Evolutionary conservation across 2,329 filamentous ascomycete genomes (phyloP), one percentile per base, ranked within the genome.

Genomic region (Sporothrix brasiliensis): DNA sequence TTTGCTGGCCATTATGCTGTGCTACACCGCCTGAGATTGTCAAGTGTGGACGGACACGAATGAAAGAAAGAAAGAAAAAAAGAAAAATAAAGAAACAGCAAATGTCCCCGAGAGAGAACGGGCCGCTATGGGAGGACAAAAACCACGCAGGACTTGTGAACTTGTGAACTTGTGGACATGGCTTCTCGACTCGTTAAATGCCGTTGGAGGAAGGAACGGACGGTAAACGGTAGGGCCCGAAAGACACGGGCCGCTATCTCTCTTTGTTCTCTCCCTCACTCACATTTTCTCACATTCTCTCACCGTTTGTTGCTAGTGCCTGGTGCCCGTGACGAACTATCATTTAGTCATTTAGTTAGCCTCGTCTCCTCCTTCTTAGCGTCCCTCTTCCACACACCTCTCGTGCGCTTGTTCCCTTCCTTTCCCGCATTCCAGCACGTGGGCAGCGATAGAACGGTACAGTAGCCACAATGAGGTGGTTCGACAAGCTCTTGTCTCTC

Each of bases 251-350:
- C 60, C 60, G 60, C 24, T 7, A 14, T 47, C 24, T 49, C 14
- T 63, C 13, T 24, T 24, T 34, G 6, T 4, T 34, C 30, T 34
- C 30, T 34, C 7, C n/a, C n/a, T 39, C 39, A 34, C 16, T 58
- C 30, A 34, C 30, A 34, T 44, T 44, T 44, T 44, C 14, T 44
- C 41, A 34, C 34, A 9, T 39, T 30, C 16, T 7, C 58, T 61
- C 58, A 47, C 58, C 58, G 58, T 44, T 61, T 61, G n/a, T 61
- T 61, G 4, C 34, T 34, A 30, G 21, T 63, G 60, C 60, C 21
- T 63, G 60, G 60, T 14, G 41, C 7, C 44, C 60, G 60, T 16
- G 19, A 21, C 56, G 56, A 30, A 39, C 53, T 56, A 10, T 41
- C 19, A 5, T 60, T 41, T 60, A 21, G 34, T 41, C 14, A 5